Percentiles rank a stretch among this genome's conserved stretches.
phyloP scores from a whole-genome alignment of 1,284 basidiomycete species.

The Laetiporus sulphureus region DNA sequence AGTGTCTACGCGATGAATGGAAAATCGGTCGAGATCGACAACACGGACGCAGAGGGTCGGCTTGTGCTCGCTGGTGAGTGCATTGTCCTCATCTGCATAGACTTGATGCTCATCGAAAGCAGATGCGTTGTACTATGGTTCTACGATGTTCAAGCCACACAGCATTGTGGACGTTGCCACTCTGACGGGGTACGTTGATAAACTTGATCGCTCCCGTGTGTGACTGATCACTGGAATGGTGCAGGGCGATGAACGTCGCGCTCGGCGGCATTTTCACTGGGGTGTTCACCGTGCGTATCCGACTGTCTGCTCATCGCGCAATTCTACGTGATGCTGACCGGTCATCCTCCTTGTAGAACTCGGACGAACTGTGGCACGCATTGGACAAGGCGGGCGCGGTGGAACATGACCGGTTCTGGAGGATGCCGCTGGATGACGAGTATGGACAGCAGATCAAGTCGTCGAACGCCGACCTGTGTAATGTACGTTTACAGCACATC shows the following conservation, averaged over 20 bases:
- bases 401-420: constrained; percentile 81
- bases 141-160: constrained; percentile 72
- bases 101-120: constrained; percentile 4
- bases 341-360: constrained; percentile 38
- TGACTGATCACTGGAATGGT: not conserved
- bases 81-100: not conserved
- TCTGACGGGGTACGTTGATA: constrained; percentile 50
- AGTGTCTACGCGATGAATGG: constrained; percentile 87
- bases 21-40: constrained; percentile 83
- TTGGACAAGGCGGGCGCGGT: constrained; percentile 65
- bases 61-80: constrained; percentile 62
- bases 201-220: not conserved
- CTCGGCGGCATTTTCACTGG: constrained; percentile 74
- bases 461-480: constrained; percentile 80
- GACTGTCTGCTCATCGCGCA: not conserved
- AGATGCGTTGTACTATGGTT: constrained; percentile 85
- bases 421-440: constrained; percentile 79
- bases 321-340: not conserved
- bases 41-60: constrained; percentile 86
- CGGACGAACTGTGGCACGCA: constrained; percentile 68
- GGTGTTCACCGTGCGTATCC: constrained; percentile 63
- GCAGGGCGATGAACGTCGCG: constrained; percentile 59
- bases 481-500: constrained; percentile 40
- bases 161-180: constrained; percentile 86
- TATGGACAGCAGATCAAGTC: constrained; percentile 72